Evolutionary conservation across 331 rosid species (phyloP), one percentile per base, ranked within the genome.

Genomic region (Pyracantha coccinea): DNA sequence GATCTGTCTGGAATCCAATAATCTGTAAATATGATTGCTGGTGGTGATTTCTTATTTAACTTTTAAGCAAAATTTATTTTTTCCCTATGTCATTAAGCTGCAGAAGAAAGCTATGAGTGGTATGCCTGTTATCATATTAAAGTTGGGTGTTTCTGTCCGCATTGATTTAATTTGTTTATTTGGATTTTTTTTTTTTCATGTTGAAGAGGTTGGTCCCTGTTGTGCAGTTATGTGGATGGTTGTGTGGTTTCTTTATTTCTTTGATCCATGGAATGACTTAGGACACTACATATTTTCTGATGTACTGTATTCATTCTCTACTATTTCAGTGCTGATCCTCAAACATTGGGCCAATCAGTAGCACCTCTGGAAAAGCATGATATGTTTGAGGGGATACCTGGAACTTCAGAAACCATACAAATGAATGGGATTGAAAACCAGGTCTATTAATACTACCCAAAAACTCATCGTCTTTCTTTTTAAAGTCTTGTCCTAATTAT

Each of bases 351-450:
- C 35, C 90, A 53, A 33, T 55, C 69, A 65, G 71, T 59, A 27
- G 68, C 74, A 4, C 71, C 77, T 55, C 79, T 52, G 76, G 82
- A 83, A 77, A 75, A 73, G 35, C 86, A 86, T 81, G 96, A 70
- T 78, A 74, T 28, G 77, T 58, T 52, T 69, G 91, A 86, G 55
- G 95, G 80, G 81, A 78, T 79, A 60, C 71, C 81, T 41, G 85
- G 70, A 83, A 70, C 82, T 64, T 69, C 66, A 58, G 85, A 66
- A 69, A 74, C 66, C 61, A 76, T 81, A 79, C 80, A 78, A 67
- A 71, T 82, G 80, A 67, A 80, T 73, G 84, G 73, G 20, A 70
- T 38, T 78, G 88, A 75, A 72, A 71, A 73, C 76, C 84, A 79
- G 92, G 86, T 85, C 80, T 41, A 10, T 59, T 77, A 19, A 20